These are phyloP conservation scores for Candida corydali DNA, from an alignment of 805 yeast species.

Conservation along the genomic window DNA sequence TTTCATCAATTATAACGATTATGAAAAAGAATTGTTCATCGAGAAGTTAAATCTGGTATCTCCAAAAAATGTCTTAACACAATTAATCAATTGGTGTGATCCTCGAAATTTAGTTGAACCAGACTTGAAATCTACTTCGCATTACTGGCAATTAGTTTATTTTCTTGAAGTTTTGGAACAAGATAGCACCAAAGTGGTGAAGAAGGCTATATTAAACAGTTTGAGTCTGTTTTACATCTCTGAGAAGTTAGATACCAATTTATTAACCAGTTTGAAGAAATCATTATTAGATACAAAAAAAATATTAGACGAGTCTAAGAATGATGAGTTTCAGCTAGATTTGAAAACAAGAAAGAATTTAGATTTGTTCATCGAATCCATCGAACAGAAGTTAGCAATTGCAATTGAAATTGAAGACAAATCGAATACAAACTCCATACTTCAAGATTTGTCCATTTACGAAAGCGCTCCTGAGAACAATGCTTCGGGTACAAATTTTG, in stretches of 20 bases:
- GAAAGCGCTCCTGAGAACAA: background rate
- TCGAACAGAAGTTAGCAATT: slow-evolving; percentile 19
- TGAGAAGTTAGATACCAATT: slow-evolving; percentile 23
- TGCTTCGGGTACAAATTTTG: background rate
- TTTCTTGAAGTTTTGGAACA: slow-evolving; percentile 48
- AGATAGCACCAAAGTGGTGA: slow-evolving; percentile 47
- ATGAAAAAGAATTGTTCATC: slow-evolving; percentile 57
- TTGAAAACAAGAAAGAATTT: slow-evolving; percentile 25
- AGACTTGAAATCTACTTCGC: slow-evolving; percentile 46
- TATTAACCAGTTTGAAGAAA: slow-evolving; percentile 28
- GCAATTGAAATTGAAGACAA: slow-evolving; percentile 18
- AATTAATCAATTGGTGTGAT: slow-evolving; percentile 80
- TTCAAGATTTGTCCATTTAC: background rate
- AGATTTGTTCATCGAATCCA: slow-evolving; percentile 24
- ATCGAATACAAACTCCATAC: slow-evolving; percentile 8
- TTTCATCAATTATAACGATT: slow-evolving; percentile 20
- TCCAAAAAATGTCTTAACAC: slow-evolving; percentile 58
- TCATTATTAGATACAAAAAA: slow-evolving; percentile 31
- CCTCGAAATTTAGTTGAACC: slow-evolving; percentile 60
- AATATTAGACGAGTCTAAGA: slow-evolving; percentile 18
- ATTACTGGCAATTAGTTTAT: slow-evolving; percentile 52
- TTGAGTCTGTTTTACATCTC: slow-evolving; percentile 43
- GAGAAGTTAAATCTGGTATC: slow-evolving; percentile 20
- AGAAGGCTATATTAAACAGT: slow-evolving; percentile 49
- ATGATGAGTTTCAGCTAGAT: slow-evolving; percentile 32